phyloP scores from a whole-genome alignment of 371 early-diverging fungal species.

The Thermomucor indicae-seudaticae region DNA sequence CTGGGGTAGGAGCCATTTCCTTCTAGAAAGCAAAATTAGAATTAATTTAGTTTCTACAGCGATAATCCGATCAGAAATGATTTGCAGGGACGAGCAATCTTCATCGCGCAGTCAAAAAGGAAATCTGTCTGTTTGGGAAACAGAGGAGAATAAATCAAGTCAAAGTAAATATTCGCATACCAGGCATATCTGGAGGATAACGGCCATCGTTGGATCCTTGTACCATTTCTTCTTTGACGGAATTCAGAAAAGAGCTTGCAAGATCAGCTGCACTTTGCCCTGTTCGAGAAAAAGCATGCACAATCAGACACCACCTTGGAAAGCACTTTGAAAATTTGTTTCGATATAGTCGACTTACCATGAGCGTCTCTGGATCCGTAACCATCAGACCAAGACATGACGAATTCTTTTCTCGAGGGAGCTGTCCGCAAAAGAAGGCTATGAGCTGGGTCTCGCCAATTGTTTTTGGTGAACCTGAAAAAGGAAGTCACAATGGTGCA shows the following conservation, averaged over 20 bases:
- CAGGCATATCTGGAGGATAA: constrained; percentile 17
- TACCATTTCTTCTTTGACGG: constrained; percentile 36
- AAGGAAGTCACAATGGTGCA: too few species aligned
- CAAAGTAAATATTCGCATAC: constrained; percentile 1
- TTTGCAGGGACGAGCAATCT: background rate
- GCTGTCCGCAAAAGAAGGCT: too few species aligned
- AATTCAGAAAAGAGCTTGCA: constrained; percentile 42
- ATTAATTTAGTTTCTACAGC: background rate
- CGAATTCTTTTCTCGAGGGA: background rate
- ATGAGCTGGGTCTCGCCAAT: too few species aligned
- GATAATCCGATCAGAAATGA: background rate
- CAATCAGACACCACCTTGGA: background rate
- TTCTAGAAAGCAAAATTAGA: background rate
- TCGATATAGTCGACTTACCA: background rate
- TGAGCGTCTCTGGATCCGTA: background rate
- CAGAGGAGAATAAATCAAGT: background rate
- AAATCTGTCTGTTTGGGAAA: background rate
- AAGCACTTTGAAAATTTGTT: background rate
- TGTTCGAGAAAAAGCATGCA: background rate
- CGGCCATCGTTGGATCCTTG: constrained; percentile 16
- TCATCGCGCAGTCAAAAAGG: background rate
- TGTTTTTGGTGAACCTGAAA: too few species aligned
- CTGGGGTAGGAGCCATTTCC: constrained; percentile 8
- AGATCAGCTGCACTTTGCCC: constrained; percentile 31
- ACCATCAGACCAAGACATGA: background rate